Conservation (phyloP, 1,284 basidiomycete species). For the Serendipita sp. region DNA sequence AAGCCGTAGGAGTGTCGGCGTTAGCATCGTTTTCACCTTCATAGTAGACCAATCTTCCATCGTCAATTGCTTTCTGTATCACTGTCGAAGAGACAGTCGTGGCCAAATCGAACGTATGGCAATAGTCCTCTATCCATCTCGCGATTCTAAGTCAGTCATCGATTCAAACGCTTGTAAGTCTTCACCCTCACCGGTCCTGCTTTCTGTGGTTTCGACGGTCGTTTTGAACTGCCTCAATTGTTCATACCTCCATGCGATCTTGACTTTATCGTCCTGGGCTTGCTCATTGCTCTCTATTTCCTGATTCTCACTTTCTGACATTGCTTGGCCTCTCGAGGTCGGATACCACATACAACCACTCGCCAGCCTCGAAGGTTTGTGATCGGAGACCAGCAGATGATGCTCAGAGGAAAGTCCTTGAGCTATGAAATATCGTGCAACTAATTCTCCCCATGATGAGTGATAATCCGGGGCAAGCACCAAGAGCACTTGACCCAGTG, state of each 20-base stretch:
- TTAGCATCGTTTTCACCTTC: background rate
- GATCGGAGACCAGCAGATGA: conserved; percentile 50
- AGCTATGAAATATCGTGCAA: conserved; percentile 78
- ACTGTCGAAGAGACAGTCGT: conserved; percentile 34
- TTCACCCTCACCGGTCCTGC: conserved; percentile 2
- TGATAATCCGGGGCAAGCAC: conserved; percentile 71
- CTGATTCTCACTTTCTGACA: conserved; percentile 24
- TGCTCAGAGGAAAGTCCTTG: conserved; percentile 73
- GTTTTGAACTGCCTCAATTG: conserved; percentile 85
- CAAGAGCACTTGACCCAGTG: conserved; percentile 61
- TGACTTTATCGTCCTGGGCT: conserved; percentile 39
- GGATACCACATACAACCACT: conserved; percentile 66
- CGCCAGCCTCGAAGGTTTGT: conserved; percentile 39
- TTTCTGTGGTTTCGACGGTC: conserved; percentile 35
- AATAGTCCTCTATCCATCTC: conserved; percentile 44
- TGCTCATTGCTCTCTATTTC: conserved; percentile 16
- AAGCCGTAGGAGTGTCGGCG: background rate
- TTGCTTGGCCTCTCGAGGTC: conserved; percentile 9
- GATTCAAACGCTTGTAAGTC: conserved; percentile 1
- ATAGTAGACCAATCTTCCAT: conserved; percentile 3
- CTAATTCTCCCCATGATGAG: conserved; percentile 73
- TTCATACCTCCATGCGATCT: conserved; percentile 94
- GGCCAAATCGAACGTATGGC: conserved; percentile 60
- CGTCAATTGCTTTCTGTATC: background rate
- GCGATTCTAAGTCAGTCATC: background rate